Percentiles rank a stretch among this genome's conserved stretches.
Conservation (phyloP, 495 filamentous ascomycete species). For the Trichoderma orchidacearum region DNA sequence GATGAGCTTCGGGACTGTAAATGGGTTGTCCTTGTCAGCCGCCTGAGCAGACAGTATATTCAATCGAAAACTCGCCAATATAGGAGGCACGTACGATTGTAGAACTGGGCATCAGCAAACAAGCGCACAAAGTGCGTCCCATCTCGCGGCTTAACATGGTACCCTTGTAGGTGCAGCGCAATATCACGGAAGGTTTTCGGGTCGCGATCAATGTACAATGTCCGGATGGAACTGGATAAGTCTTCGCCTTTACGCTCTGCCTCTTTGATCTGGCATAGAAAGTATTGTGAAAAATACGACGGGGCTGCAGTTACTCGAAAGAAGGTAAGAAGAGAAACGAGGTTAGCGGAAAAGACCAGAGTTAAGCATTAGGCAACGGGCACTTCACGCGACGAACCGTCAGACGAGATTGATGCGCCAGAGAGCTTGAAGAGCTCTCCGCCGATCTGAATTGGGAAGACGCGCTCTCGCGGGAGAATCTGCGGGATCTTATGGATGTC, state of each 20-base stretch:
- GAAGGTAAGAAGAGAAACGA: slow-evolving; percentile 1
- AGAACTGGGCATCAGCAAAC: slow-evolving; percentile 95
- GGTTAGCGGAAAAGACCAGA: not conserved
- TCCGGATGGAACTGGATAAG: slow-evolving; percentile 33
- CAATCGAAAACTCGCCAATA: not conserved
- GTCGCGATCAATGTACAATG: slow-evolving; percentile 92
- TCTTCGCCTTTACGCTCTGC: slow-evolving; percentile 44
- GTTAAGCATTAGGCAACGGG: not conserved
- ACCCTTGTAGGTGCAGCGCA: slow-evolving; percentile 83
- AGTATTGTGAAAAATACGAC: slow-evolving; percentile 95
- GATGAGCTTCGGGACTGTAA: slow-evolving; percentile 68
- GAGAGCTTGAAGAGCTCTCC: slow-evolving; percentile 84
- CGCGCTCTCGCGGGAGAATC: slow-evolving; percentile 49
- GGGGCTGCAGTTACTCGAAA: slow-evolving; percentile 49
- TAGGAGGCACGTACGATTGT: slow-evolving; percentile 45
- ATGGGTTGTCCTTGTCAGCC: slow-evolving; percentile 9
- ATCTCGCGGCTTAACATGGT: slow-evolving; percentile 74
- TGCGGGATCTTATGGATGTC: slow-evolving; percentile 35
- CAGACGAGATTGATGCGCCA: slow-evolving; percentile 87
- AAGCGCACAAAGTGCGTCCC: slow-evolving; percentile 77
- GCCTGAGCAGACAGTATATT: not conserved
- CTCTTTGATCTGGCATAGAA: slow-evolving; percentile 63
- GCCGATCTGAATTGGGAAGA: slow-evolving; percentile 92
- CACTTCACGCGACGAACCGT: slow-evolving; percentile 52
- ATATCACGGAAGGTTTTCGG: slow-evolving; percentile 84